Percentiles rank a stretch among this genome's conserved stretches.
Conservation (phyloP, 2,329 filamentous ascomycete genomes). For the Zarea fungicola region DNA sequence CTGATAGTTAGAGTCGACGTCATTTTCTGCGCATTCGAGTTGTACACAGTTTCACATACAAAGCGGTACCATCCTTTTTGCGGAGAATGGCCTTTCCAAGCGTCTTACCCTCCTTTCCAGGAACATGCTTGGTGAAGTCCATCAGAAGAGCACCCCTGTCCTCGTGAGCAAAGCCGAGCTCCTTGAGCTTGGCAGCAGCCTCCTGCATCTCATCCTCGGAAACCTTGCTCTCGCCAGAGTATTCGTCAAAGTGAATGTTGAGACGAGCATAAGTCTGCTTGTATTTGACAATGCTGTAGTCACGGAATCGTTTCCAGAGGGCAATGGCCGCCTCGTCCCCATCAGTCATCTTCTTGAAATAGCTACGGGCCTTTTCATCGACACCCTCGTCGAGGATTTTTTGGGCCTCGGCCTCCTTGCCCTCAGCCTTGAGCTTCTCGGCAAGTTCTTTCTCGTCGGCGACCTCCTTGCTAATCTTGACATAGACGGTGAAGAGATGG, state of each 20-base stretch:
- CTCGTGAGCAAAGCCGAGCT: constrained; percentile 61
- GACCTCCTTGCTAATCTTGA: constrained; percentile 62
- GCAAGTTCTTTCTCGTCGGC: constrained; percentile 21
- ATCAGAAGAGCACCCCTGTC: constrained; percentile 68
- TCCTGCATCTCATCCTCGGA: constrained; percentile 60
- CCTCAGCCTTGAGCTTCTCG: constrained; percentile 40
- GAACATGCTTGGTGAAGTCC: constrained; percentile 63
- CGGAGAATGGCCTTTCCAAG: constrained; percentile 67
- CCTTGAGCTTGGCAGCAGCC: constrained; percentile 56
- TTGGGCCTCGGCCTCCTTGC: constrained; percentile 61
- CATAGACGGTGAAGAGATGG: constrained; percentile 77
- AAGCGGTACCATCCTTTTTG: constrained; percentile 68
- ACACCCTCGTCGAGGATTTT: constrained; percentile 46
- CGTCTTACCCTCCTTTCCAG: constrained; percentile 62
- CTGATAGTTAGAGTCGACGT: neutral
- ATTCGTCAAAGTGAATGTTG: constrained; percentile 67
- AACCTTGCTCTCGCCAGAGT: constrained; percentile 72
- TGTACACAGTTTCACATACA: constrained; percentile 34
- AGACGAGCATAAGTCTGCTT: constrained; percentile 63
- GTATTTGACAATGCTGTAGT: constrained; percentile 62
- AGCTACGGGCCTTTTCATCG: constrained; percentile 69
- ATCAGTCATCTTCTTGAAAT: constrained; percentile 68
- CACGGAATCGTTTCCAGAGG: constrained; percentile 61
- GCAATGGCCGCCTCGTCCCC: constrained; percentile 55
- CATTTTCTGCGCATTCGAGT: neutral